Evolutionary conservation across 305 asterid species (phyloP).

Genomic region (Withania somnifera): DNA sequence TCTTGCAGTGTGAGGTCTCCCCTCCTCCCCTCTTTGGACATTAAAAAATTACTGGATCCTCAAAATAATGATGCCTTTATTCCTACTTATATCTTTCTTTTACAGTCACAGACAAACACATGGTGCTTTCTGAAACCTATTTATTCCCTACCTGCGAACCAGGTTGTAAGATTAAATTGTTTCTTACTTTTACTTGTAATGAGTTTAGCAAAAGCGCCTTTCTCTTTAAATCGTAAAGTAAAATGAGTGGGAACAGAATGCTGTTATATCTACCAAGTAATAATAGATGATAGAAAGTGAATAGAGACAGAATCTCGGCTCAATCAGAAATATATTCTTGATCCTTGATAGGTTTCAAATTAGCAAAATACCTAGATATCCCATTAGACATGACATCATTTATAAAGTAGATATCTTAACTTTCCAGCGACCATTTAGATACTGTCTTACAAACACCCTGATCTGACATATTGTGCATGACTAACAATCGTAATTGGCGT

Average conservation of each 20-base stretch:
- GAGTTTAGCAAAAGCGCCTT: neutral
- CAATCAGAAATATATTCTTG: neutral
- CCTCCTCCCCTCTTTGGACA: neutral
- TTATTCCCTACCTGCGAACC: neutral
- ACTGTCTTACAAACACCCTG: neutral
- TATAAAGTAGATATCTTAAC: neutral
- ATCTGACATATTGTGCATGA: neutral
- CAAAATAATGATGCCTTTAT: neutral
- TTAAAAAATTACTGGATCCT: neutral
- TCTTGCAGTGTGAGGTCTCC: neutral
- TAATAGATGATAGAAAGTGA: neutral
- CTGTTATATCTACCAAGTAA: neutral
- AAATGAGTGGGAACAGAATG: neutral
- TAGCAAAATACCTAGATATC: neutral
- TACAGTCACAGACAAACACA: too few species aligned
- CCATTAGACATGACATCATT: neutral
- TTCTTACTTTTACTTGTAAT: neutral
- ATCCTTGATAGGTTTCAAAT: neutral
- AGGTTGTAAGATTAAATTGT: neutral
- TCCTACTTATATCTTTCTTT: too few species aligned
- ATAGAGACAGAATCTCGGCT: neutral
- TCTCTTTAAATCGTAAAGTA: neutral
- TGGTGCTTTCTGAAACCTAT: too few species aligned
- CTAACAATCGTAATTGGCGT: neutral
- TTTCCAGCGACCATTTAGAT: neutral